Evolutionary conservation across 345 rosid species (phyloP), one percentile per base, ranked within the genome.

Genomic region (Angophora floribunda): DNA sequence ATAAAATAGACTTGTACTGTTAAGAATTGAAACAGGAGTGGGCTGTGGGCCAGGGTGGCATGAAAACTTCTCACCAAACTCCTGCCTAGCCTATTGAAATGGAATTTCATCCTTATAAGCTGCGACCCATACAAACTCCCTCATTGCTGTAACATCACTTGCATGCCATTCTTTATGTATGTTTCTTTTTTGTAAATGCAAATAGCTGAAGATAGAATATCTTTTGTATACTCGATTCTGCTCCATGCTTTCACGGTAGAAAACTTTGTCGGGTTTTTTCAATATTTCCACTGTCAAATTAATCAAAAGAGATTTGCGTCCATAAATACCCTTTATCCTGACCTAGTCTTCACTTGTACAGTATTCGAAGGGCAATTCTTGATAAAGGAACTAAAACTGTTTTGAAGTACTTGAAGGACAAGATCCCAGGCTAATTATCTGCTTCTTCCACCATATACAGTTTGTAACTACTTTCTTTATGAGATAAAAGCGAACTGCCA

Each of bases 361-460:
- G 99, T 93, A 96, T 96, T 89, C 93, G 99, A 90, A 97, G 99
- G 92, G 87, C 97, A 61, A 94, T 96, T 89, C 91, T 96, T 79
- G 98, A 96, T 36, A 92, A 93, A 92, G 98, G 99, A 89, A 95
- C 99, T 49, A 97, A 97, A 94, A 97, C 96, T 30, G 91, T 97
- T 61, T 90, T 96, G 90, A 94, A 89, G 86, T 96, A 97, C 91
- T 87, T 97, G 91, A 97, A 93, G 94, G 99, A 96, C 92, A 96
- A 91, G 93, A 84, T 97, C 90, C 97, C 97, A 30, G 94, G 61
- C 44, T 63, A 80, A 87, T 32, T 22, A 47, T 41, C 49, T 55
- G 59, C 36, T 32, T 17, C 65, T 85, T 52, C 41, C 82, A 41
- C 82, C 9, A 5, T 19, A 19, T 5, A 41, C 84, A 41, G 7